Conservation (phyloP, 2,329 filamentous ascomycete genomes). For the Podosphaera fusca region DNA sequence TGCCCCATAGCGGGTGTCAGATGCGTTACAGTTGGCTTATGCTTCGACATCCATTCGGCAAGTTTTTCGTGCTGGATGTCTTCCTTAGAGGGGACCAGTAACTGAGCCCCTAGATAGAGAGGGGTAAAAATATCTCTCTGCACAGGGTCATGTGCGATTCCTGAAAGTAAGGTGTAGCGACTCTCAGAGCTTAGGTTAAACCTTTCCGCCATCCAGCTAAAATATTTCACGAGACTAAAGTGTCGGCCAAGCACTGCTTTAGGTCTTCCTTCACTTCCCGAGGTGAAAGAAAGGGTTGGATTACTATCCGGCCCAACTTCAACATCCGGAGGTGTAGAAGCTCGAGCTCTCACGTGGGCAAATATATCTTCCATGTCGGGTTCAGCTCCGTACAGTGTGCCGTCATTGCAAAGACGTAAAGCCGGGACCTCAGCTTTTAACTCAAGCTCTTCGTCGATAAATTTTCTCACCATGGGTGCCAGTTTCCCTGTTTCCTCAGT, state of each 20-base stretch:
- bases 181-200: slow-evolving; percentile 53
- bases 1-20: slow-evolving; percentile 93
- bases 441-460: slow-evolving; percentile 48
- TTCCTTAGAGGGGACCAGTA: slow-evolving; percentile 59
- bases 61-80: slow-evolving; percentile 71
- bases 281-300: slow-evolving; percentile 53
- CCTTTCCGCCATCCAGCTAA: slow-evolving; percentile 74
- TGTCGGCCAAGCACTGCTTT: slow-evolving; percentile 79
- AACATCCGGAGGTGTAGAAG: slow-evolving; percentile 38
- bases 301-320: slow-evolving; percentile 69
- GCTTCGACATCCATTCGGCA: slow-evolving; percentile 67
- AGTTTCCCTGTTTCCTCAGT: slow-evolving; percentile 43
- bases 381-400: slow-evolving; percentile 45
- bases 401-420: slow-evolving; percentile 48
- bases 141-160: slow-evolving; percentile 58
- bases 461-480: slow-evolving; percentile 32
- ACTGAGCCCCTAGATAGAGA: slow-evolving; percentile 58
- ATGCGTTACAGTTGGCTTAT: slow-evolving; percentile 58
- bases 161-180: slow-evolving; percentile 61
- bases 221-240: slow-evolving; percentile 68
- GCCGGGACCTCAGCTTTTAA: slow-evolving; percentile 55
- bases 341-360: slow-evolving; percentile 25
- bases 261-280: slow-evolving; percentile 53
- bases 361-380: slow-evolving; percentile 46
- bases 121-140: slow-evolving; percentile 71